Base-by-base conservation (phyloP, 345 rosid genomes). In the Hevea brasiliensis region DNA sequence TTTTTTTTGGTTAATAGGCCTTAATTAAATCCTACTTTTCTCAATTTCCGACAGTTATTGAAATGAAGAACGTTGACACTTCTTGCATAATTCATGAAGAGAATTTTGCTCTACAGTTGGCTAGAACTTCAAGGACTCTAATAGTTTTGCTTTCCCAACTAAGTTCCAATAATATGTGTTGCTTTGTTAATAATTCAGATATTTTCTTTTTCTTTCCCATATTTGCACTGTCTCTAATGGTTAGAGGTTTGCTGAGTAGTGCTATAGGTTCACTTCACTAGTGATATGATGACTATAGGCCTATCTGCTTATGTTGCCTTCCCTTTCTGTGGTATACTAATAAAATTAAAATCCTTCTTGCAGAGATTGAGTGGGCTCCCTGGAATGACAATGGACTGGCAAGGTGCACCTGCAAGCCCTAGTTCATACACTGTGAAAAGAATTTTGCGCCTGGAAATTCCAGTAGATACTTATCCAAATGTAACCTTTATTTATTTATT, bases 361-460 rank as follows among this genome's bases (percentile, higher is more conserved):
- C 88, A 95, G 99, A 89, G 98, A 86, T 68, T 90, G 73, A 82
- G 91, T 74, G 93, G 96, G 65, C 90, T 86, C 40, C 90, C 87
- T 75, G 99, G 99, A 74, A 92, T 95, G 98, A 88, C 94, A 35
- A 95, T 95, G 98, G 99, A 95, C 78, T 95, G 99, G 99, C 98
- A 95, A 88, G 89, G 97, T 68, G 96, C 91, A 13, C 94, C 97
- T 72, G 89, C 99, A 67, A 95, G 99, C 77, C 98, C 98, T 72
- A 91, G 97, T 75, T 84, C 98, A 35, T 95, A 79, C 82, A 88
- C 97, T 10, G 90, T 95, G 77, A 92, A 92, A 87, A 92, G 98
- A 84, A 91, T 92, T 76, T 77, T 95, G 88, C 97, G 98, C 63
- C 84, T 95, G 88, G 99, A 95, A 84, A 94, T 95, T 88, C 99